Evolutionary conservation across 495 filamentous ascomycete genomes (phyloP), one percentile per base, ranked within the genome.

Genomic region (Podospora pseudocomata): DNA sequence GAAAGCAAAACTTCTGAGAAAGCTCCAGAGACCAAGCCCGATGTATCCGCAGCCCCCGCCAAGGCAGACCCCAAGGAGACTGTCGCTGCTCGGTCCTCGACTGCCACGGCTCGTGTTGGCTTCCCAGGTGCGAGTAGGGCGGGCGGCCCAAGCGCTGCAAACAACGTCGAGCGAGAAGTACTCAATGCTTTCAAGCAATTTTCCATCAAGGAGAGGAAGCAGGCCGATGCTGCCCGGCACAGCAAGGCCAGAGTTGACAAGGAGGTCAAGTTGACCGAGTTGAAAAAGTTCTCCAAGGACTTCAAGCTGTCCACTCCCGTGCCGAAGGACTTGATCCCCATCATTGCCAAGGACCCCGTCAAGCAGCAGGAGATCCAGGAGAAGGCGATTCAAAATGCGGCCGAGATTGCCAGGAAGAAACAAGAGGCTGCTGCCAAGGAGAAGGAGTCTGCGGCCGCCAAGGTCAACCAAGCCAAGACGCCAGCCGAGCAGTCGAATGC

Each of bases 231-330:
- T 74, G 79, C 86, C 64, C 87, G 90, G 56, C 83, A 88, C 68
- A 86, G 84, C 63, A 91, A 93, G 74, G 87, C 87, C 23, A 92
- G 90, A 68, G 88, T 89, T 28, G 92, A 97, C 71, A 95, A 96
- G 74, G 91, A 91, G 68, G 85, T 93, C 70, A 97, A 96, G 80
- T 76, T 99, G 65, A 94, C 91, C 67, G 95, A 99, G 74, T 80
- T 99, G 66, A 94, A 93, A 86, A 97, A 93, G 70, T 99, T 99
- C 74, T 92, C 96, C 0, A 82, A 90, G 73, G 95, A 84, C 77
- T 99, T 99, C 83, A 97, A 97, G 78, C 86, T 99, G 1, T 86
- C 88, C 13, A 97, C 93, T 1, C 92, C 92, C 11, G 93, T 99
- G 9, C 95, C 95, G 6, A 88, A 87, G 68, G 95, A 99, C 78